Evolutionary conservation across 495 filamentous ascomycete species (phyloP).

Genomic region (Cudoniella acicularis): DNA sequence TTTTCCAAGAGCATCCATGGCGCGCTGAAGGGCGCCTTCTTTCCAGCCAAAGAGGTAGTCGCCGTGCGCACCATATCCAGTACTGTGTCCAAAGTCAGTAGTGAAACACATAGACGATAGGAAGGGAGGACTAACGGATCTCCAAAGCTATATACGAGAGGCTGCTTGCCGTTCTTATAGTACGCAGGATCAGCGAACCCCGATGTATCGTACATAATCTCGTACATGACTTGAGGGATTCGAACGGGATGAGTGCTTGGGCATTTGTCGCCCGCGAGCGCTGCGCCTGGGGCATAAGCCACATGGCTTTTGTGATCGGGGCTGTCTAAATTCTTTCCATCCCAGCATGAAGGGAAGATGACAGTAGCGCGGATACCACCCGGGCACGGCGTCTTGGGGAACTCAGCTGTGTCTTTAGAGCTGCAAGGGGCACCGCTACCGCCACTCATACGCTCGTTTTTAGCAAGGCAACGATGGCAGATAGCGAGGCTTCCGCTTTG

Average conservation of each 20-base stretch:
- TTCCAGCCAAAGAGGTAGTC: constrained; percentile 75
- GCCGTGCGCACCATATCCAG: constrained; percentile 66
- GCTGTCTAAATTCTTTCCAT: constrained; percentile 60
- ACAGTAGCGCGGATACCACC: constrained; percentile 71
- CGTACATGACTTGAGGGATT: constrained; percentile 56
- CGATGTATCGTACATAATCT: constrained; percentile 52
- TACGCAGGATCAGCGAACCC: constrained; percentile 48
- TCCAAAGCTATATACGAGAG: constrained; percentile 36
- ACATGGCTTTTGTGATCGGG: constrained; percentile 53
- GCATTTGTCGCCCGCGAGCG: constrained; percentile 37
- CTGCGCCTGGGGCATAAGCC: constrained; percentile 38
- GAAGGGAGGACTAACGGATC: constrained; percentile 25
- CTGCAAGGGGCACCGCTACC: constrained; percentile 37
- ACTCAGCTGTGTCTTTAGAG: constrained; percentile 14
- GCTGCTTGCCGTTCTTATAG: constrained; percentile 41
- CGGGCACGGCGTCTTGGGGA: constrained; percentile 52
- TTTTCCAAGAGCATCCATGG: constrained; percentile 21
- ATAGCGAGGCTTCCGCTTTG: constrained; percentile 38
- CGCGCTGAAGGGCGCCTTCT: constrained; percentile 39
- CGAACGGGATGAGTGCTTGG: constrained; percentile 50
- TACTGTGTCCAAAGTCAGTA: constrained; percentile 26
- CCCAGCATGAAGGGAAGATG: constrained; percentile 85
- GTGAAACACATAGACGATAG: constrained; percentile 39
- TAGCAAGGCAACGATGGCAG: constrained; percentile 42
- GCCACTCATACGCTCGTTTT: constrained; percentile 17